Evolutionary conservation across 2,329 filamentous ascomycete genomes (phyloP), one percentile per base, ranked within the genome.

Genomic region (Dothistroma pini): DNA sequence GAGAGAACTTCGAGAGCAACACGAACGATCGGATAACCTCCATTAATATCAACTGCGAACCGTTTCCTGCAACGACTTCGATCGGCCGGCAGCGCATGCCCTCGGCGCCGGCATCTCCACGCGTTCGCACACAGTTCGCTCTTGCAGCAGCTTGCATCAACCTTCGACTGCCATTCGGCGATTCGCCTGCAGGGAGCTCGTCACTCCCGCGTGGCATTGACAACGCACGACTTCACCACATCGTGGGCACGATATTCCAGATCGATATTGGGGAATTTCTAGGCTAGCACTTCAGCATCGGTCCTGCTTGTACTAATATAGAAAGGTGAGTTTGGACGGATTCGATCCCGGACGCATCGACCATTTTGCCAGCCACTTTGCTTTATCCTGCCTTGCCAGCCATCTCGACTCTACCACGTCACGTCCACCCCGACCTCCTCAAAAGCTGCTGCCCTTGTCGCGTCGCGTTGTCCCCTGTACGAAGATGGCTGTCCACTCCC

Each of bases 391-490:
- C n/a, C 51, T 35, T 22, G 10, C 58, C 58, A 60, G 53, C 58
- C 58, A 38, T 51, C 41, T 47, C 52, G 48, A 34, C 48, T 32
- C 21, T 38, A 59, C 31, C 49, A 53, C 56, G 56, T 57, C 56
- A 57, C 38, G 29, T 53, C 21, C 16, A 44, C 12, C 57, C 57
- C 48, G 34, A 22, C 35, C n/a, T 53, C 50, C 29, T 22, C 31
- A 34, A 41, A 50, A 51, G 38, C 38, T 51, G 48, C 58, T 32
- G 21, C 51, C 51, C 31, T 53, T 32, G 32, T 38, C 51, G 44
- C 59, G 25, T 59, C 57, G 57, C 57, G 56, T 38, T 48, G 16
- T 49, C 58, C 25, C 53, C 44, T 50, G 52, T 21, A 21, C 29
- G 22, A 48, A 38, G 47, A 55, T 34, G 58, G 35, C 29, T 19